These are phyloP conservation scores for Veloboletus limbatus DNA, from an alignment of 1,284 basidiomycete genomes.

Conservation along the genomic window DNA sequence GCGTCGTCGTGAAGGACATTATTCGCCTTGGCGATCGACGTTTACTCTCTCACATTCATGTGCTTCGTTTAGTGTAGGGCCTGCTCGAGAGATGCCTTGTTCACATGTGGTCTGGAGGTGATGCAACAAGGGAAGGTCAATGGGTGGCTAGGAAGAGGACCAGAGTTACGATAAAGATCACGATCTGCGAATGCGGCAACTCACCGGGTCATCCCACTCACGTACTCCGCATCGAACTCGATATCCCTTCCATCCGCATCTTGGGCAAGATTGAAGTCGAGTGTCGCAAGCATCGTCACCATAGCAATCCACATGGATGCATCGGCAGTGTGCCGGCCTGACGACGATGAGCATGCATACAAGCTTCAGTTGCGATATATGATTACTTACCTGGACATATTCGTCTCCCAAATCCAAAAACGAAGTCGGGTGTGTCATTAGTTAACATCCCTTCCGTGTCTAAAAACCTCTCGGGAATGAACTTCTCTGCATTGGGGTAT, in stretches of 20 bases:
- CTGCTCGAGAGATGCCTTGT: slow-evolving; percentile 9
- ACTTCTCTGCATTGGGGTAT: slow-evolving; percentile 19
- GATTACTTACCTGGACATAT: slow-evolving; percentile 16
- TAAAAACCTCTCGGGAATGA: slow-evolving; percentile 22
- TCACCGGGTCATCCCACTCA: slow-evolving; percentile 4
- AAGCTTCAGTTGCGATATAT: too few species aligned
- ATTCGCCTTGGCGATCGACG: neutral
- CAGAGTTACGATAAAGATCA: neutral
- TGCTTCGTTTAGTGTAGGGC: neutral
- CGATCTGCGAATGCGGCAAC: neutral
- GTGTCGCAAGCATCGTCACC: slow-evolving; percentile 15
- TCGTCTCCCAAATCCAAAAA: slow-evolving; percentile 23
- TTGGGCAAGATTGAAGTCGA: slow-evolving; percentile 11
- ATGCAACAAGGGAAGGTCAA: slow-evolving; percentile 19
- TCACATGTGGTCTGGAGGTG: slow-evolving; percentile 11
- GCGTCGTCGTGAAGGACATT: too few species aligned
- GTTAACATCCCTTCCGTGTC: slow-evolving; percentile 11
- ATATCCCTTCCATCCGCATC: slow-evolving; percentile 9
- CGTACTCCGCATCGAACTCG: slow-evolving; percentile 1
- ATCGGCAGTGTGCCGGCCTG: slow-evolving; percentile 14
- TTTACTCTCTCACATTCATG: neutral
- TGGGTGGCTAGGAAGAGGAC: slow-evolving; percentile 9
- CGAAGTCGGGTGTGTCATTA: slow-evolving; percentile 7
- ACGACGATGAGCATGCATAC: neutral
- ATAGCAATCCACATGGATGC: slow-evolving; percentile 17